phyloP scores from a whole-genome alignment of 2,329 filamentous ascomycete species.

The Monilinia vaccinii-corymbosi region DNA sequence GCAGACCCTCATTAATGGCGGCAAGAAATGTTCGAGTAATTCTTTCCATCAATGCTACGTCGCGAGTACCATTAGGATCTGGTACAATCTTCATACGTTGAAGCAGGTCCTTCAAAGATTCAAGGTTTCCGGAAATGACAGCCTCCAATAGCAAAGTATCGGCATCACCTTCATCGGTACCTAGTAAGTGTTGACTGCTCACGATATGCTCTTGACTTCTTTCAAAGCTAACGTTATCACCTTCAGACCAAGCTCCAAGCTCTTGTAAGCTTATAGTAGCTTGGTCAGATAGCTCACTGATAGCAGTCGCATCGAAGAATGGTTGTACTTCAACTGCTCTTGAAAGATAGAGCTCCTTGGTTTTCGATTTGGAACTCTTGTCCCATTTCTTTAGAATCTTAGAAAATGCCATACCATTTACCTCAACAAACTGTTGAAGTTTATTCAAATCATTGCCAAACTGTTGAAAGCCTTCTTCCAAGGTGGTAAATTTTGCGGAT shows the following conservation, averaged over 20 bases:
- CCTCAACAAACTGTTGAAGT: slow-evolving; percentile 95
- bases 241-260: slow-evolving; percentile 92
- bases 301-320: slow-evolving; percentile 95
- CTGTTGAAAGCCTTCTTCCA: slow-evolving; percentile 95
- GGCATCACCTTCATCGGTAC: slow-evolving; percentile 79
- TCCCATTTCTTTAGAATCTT: slow-evolving; percentile 99
- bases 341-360: slow-evolving; percentile 94
- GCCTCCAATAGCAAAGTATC: slow-evolving; percentile 84
- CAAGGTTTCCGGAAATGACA: slow-evolving; percentile 71
- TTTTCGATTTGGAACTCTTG: slow-evolving; percentile 98
- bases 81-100: slow-evolving; percentile 52
- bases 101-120: slow-evolving; percentile 73
- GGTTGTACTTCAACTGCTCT: slow-evolving; percentile 95
- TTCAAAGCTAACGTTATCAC: slow-evolving; percentile 82
- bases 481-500: slow-evolving; percentile 85
- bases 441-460: slow-evolving; percentile 97
- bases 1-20: slow-evolving; percentile 76
- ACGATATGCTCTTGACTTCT: slow-evolving; percentile 50
- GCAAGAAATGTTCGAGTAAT: slow-evolving; percentile 86
- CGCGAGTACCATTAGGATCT: slow-evolving; percentile 48
- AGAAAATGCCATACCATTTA: slow-evolving; percentile 95
- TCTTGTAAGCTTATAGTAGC: slow-evolving; percentile 94
- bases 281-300: slow-evolving; percentile 92
- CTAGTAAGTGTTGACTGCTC: slow-evolving; percentile 55
- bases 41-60: slow-evolving; percentile 55